Percentiles rank a stretch among this genome's conserved stretches.
These are phyloP conservation scores for Pseudocercospora macadamiae DNA, from an alignment of 2,329 filamentous ascomycete species.

Conservation along the genomic window DNA sequence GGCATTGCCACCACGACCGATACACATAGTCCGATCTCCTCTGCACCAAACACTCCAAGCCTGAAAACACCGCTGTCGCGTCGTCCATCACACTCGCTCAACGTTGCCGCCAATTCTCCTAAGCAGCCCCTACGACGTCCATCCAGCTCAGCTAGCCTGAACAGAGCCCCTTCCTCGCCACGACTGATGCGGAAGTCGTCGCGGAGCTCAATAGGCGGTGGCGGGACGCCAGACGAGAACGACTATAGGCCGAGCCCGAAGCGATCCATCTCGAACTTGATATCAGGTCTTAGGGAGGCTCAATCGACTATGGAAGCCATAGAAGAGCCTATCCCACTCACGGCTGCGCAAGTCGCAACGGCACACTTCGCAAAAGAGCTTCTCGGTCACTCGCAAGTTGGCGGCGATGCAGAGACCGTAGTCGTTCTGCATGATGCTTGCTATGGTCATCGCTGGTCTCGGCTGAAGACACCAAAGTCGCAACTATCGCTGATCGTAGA, in stretches of 20 bases:
- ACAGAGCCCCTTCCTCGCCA: slow-evolving; percentile 21
- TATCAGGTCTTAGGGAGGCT: slow-evolving; percentile 37
- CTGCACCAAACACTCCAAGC: slow-evolving; percentile 23
- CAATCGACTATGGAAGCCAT: slow-evolving; percentile 39
- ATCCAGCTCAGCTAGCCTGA: slow-evolving; percentile 34
- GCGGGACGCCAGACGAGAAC: slow-evolving; percentile 21
- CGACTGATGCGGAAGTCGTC: slow-evolving; percentile 30
- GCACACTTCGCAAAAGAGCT: slow-evolving; percentile 73
- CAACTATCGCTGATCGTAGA: slow-evolving; percentile 84
- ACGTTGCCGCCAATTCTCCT: slow-evolving; percentile 19
- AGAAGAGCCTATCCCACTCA: slow-evolving; percentile 36
- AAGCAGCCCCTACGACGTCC: slow-evolving; percentile 26
- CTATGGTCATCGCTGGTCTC: slow-evolving; percentile 89
- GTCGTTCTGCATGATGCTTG: slow-evolving; percentile 92
- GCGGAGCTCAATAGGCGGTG: slow-evolving; percentile 31
- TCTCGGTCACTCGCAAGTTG: slow-evolving; percentile 59
- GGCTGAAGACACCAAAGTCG: slow-evolving; percentile 74
- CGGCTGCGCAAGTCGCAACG: slow-evolving; percentile 34
- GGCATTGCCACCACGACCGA: slow-evolving; percentile 11
- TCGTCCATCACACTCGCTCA: slow-evolving; percentile 18
- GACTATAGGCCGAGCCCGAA: slow-evolving; percentile 37
- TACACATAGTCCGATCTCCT: slow-evolving; percentile 14
- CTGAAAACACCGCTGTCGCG: slow-evolving; percentile 21
- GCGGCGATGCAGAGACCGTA: slow-evolving; percentile 61
- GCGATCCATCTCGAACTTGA: slow-evolving; percentile 39